phyloP scores from a whole-genome alignment of 2,329 filamentous ascomycete genomes.

The Decorospora gaudefroyi region DNA sequence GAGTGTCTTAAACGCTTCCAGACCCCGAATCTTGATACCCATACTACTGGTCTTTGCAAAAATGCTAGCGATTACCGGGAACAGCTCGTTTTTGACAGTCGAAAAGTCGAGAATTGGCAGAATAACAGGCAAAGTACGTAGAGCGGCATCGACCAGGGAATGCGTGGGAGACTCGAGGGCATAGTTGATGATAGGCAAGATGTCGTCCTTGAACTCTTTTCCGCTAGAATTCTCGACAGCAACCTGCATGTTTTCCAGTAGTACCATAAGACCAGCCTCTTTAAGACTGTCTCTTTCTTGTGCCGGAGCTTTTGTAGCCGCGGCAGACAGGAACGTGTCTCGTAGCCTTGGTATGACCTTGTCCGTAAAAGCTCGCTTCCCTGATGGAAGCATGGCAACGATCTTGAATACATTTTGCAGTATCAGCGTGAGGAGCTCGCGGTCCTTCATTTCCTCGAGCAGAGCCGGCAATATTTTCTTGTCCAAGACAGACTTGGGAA shows the following conservation, averaged over 20 bases:
- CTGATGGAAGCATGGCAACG: constrained; percentile 71
- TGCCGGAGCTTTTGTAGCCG: constrained; percentile 50
- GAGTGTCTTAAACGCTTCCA: constrained; percentile 87
- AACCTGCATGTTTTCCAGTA: constrained; percentile 79
- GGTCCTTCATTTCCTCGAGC: constrained; percentile 91
- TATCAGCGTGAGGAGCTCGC: constrained; percentile 80
- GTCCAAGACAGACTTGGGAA: constrained; percentile 90
- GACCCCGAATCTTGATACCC: constrained; percentile 88
- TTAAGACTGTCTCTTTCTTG: constrained; percentile 77
- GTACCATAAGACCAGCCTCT: constrained; percentile 88
- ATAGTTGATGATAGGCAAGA: constrained; percentile 81
- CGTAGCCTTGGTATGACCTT: constrained; percentile 83
- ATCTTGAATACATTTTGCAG: constrained; percentile 93
- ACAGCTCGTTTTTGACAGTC: constrained; percentile 95
- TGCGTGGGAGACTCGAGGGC: constrained; percentile 89
- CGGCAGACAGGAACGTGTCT: constrained; percentile 74
- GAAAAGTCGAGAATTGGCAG: constrained; percentile 90
- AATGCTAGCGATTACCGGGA: constrained; percentile 85
- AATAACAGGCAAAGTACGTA: constrained; percentile 77
- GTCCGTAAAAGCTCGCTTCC: constrained; percentile 78
- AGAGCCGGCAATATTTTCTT: constrained; percentile 90
- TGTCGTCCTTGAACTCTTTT: constrained; percentile 94
- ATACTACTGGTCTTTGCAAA: constrained; percentile 93
- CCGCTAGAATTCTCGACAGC: constrained; percentile 82
- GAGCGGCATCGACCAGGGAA: constrained; percentile 80